A percentile compares a stretch with the other conserved stretches of the same genome.
These are phyloP conservation scores for Novymonas esmeraldas DNA, from an alignment of 208 protist genomes.

Conservation along the genomic window DNA sequence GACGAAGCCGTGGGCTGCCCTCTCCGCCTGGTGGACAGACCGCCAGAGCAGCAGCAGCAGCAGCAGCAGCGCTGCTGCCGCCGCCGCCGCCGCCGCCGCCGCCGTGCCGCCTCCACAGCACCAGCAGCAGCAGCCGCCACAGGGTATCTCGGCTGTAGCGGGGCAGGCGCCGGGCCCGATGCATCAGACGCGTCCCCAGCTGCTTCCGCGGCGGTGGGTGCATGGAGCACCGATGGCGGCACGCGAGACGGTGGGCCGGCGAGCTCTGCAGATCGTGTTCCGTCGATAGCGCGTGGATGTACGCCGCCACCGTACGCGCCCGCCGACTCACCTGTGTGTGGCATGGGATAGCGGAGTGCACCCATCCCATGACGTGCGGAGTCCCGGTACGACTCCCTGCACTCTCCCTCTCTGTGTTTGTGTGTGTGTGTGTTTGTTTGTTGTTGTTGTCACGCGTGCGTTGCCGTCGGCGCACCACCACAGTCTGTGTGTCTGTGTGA, in stretches of 20 bases:
- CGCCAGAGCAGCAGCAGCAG: slow-evolving; percentile 4
- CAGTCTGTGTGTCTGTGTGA: neutral
- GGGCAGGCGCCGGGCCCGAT: slow-evolving; percentile 19
- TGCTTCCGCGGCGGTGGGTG: slow-evolving; percentile 6
- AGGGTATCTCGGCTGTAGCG: slow-evolving; percentile 3
- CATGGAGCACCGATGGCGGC: neutral
- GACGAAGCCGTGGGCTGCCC: slow-evolving; percentile 76
- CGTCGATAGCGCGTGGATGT: neutral
- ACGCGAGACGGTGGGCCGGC: neutral
- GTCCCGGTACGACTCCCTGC: no score
- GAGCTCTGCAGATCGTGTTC: neutral
- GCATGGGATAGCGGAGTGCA: no score
- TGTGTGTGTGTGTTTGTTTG: no score
- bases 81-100: neutral
- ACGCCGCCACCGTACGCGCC: no score
- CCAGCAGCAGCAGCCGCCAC: no score
- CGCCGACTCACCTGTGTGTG: no score
- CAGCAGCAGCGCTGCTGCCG: neutral
- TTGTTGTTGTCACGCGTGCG: no score
- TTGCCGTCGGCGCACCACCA: no score
- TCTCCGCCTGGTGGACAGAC: slow-evolving; percentile 38
- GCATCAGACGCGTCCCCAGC: slow-evolving; percentile 23
- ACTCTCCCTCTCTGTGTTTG: no score
- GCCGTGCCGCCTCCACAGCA: neutral
- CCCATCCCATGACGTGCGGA: no score